Base-by-base conservation (phyloP, 1,139 yeast species). In the Kurtzmaniella natalensis region DNA sequence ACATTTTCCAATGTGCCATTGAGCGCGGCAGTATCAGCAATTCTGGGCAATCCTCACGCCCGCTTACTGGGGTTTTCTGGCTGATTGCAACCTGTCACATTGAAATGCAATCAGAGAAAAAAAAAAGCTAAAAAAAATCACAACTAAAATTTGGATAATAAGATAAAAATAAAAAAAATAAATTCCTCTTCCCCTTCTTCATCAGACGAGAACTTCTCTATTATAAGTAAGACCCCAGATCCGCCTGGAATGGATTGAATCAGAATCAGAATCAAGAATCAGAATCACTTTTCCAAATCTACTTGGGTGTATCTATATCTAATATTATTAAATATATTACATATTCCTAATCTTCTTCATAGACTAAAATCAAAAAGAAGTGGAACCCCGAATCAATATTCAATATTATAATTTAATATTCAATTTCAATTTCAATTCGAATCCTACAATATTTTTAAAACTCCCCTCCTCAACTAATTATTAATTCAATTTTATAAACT, bases 11-110 rank as follows among this genome's bases (percentile, higher is more conserved):
- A 23, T 23, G 26, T 23, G 16, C 26, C 26, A 23, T 23, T 11
- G 26, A 23, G 26, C 26, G 26, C 26, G 16, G 26, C 26, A 7
- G 16, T 23, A 23, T 23, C 26, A 23, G 26, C 16, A 23, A 23
- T 4, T 7, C 15, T 10, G 4, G 26, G 16, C 26, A 7, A 23
- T 13, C 15, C 26, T 14, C 26, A 7, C 26, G 4, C 26, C 26
- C 26, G 26, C 26, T 11, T 9, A 8, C 11, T 21, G 5, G 9
- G 26, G 14, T 23, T 23, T n/a, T n/a, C n/a, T 11, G 16, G 16
- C 26, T 8, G 26, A 23, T 23, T 23, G 26, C 26, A 23, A 23
- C 26, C 26, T 11, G n/a, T n/a, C 16, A 8, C 14, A 23, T 7
- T 7, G 9, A 23, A 23, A 11, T 11, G 15, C 15, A 23, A 23